A percentile compares a stretch with the other conserved stretches of the same genome.
Conservation (phyloP, 345 rosid genomes). For the Camelina laxa region DNA sequence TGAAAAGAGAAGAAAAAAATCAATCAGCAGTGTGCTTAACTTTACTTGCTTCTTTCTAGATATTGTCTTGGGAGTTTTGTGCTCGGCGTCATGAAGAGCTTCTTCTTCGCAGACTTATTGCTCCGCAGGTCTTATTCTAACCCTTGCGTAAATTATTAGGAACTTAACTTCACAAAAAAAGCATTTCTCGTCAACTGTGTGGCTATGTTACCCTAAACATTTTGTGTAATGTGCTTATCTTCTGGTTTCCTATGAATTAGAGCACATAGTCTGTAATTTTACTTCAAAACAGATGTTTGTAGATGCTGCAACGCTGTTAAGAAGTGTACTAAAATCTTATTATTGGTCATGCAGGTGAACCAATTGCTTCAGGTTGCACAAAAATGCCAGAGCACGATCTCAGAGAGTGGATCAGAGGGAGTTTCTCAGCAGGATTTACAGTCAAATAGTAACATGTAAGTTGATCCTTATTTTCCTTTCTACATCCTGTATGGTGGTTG, state of each 20-base stretch:
- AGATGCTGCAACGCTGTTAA: slow-evolving; percentile 11
- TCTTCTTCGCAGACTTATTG: slow-evolving; percentile 87
- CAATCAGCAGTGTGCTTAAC: slow-evolving; percentile 1
- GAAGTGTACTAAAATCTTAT: slow-evolving; percentile 9
- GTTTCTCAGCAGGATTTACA: slow-evolving; percentile 86
- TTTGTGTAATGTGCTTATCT: not conserved
- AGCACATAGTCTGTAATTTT: not conserved
- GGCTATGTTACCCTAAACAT: not conserved
- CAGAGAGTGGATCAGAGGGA: slow-evolving; percentile 85
- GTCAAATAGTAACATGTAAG: slow-evolving; percentile 83
- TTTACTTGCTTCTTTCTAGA: slow-evolving; percentile 49
- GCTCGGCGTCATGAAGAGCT: slow-evolving; percentile 92
- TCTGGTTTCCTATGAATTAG: slow-evolving; percentile 17
- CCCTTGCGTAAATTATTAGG: slow-evolving; percentile 14
- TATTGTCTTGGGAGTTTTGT: slow-evolving; percentile 98
- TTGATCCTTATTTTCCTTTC: slow-evolving; percentile 17
- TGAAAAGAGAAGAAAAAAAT: not conserved
- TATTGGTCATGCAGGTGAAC: slow-evolving; percentile 64
- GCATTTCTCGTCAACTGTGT: slow-evolving; percentile 59
- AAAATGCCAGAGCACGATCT: slow-evolving; percentile 87
- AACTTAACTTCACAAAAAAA: slow-evolving; percentile 52
- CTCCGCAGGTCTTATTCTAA: slow-evolving; percentile 70
- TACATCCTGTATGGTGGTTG: slow-evolving; percentile 9
- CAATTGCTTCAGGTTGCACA: slow-evolving; percentile 89
- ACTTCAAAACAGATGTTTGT: not conserved